A percentile compares a stretch with the other conserved stretches of the same genome.
These are phyloP conservation scores for Tritrichomonas foetus DNA, from an alignment of 208 protist species.

Conservation along the genomic window DNA sequence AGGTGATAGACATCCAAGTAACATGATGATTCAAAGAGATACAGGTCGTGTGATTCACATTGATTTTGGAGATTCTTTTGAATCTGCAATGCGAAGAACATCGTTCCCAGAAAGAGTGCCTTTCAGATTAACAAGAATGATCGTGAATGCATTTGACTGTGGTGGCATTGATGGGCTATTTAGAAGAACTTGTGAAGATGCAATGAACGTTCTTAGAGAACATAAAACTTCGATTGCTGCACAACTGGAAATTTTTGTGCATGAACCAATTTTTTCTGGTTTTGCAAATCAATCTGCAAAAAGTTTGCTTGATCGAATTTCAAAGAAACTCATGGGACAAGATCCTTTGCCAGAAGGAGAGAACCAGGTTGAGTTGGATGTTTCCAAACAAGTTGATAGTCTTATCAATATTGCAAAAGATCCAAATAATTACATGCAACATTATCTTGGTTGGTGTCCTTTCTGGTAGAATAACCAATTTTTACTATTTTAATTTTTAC, in stretches of 20 bases:
- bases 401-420: background rate
- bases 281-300: background rate
- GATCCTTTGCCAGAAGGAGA: background rate
- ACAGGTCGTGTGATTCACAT: background rate
- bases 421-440: background rate
- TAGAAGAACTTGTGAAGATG: background rate
- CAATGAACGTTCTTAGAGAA: background rate
- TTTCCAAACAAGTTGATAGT: background rate
- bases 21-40: background rate
- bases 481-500: no score
- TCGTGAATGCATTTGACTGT: background rate
- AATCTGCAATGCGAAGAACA: background rate
- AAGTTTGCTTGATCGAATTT: background rate
- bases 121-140: background rate
- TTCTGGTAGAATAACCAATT: no score
- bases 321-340: background rate
- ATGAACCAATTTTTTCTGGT: background rate
- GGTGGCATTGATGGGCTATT: background rate
- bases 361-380: background rate
- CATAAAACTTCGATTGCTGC: background rate
- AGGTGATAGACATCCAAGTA: background rate
- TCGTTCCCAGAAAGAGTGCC: constrained; percentile 52
- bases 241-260: background rate
- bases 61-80: constrained; percentile 19
- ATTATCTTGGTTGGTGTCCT: constrained; percentile 5